These are phyloP conservation scores for Colletotrichum graminicola DNA, from an alignment of 2,329 filamentous ascomycete genomes.

Conservation along the genomic window DNA sequence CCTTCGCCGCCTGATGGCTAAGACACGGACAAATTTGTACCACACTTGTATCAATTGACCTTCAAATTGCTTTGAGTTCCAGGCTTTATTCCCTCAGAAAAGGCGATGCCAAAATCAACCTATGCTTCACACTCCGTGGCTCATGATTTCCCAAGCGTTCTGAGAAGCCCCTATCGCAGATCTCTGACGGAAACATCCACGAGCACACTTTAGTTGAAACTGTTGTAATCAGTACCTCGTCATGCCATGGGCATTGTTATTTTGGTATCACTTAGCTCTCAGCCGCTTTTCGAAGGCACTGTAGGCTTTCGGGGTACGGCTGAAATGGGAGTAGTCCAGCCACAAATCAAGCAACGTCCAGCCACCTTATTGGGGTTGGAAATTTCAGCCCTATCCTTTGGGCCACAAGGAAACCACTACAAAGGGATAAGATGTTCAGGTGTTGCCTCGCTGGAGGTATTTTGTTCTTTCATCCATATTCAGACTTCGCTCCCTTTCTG, in stretches of 20 bases:
- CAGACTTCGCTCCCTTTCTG: not conserved
- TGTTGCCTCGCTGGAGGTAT: too few relatives aligned
- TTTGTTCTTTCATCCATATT: not conserved
- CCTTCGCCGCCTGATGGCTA: not conserved
- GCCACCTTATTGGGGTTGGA: not conserved
- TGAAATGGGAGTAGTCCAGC: not conserved
- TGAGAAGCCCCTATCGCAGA: not conserved
- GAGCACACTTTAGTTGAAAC: too few relatives aligned
- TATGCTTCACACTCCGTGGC: not conserved
- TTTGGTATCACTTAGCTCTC: not conserved
- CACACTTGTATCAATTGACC: not conserved
- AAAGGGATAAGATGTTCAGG: not conserved
- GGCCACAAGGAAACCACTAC: not conserved
- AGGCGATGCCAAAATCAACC: too few relatives aligned
- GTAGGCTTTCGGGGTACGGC: constrained; percentile 12
- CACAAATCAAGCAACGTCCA: constrained; percentile 4
- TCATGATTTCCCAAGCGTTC: not conserved
- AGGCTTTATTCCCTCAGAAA: not conserved
- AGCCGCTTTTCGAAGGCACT: constrained; percentile 10
- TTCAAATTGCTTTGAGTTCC: too few relatives aligned
- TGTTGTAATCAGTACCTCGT: not conserved
- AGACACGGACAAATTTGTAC: not conserved
- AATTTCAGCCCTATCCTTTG: not conserved
- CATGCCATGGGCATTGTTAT: not conserved
- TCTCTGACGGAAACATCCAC: not conserved